Base-by-base conservation (phyloP, 2,329 filamentous ascomycete species). In the Magnaporthiopsis incrustans region DNA sequence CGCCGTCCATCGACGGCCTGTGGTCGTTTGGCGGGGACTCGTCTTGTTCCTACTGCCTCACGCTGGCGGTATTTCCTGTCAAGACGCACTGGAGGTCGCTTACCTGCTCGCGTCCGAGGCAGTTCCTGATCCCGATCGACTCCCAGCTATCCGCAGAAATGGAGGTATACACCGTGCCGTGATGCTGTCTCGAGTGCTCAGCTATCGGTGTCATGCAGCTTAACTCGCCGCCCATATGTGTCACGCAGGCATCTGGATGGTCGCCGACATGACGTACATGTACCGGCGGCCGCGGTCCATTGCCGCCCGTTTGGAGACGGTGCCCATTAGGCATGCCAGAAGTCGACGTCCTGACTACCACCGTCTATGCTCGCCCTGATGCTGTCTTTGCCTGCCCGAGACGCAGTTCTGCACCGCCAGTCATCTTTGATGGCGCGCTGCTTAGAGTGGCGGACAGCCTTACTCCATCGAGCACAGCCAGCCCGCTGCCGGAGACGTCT, bases 351-450 rank as follows among this genome's bases (percentile, higher is more conserved):
- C 27, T 30, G 27, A 30, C 27, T 73, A 64, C 69, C 0, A 66
- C 70, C 7, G 70, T 70, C 2, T 66, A 70, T 66, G 1, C 33
- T 72, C 5, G 65, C 74, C 0, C 65, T 75, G 25, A 1, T 75
- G 1, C 62, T 74, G 2, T 74, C 32, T 66, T 74, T 25, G 69
- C 73, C 12, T 73, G 69, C 25, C 75, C 0, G 77, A 78, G 59
- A 77, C 75, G 1, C 77, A 75, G 78, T 77, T 68, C 71, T 76
- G 61, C 73, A 77, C 76, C 76, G 0, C 73, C 73, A 0, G 71
- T 78, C 6, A 76, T 76, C 4, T 77, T 77, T 60, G 73, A 78
- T 65, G 77, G 76, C n/a, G 74, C 77, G 4, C 64, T 78, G 4
- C 62, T 75, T 76, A 78, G 65, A 73, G 69, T 22, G 27, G 27